phyloP scores from a whole-genome alignment of 106 monocot species.

The Allium sativum region DNA sequence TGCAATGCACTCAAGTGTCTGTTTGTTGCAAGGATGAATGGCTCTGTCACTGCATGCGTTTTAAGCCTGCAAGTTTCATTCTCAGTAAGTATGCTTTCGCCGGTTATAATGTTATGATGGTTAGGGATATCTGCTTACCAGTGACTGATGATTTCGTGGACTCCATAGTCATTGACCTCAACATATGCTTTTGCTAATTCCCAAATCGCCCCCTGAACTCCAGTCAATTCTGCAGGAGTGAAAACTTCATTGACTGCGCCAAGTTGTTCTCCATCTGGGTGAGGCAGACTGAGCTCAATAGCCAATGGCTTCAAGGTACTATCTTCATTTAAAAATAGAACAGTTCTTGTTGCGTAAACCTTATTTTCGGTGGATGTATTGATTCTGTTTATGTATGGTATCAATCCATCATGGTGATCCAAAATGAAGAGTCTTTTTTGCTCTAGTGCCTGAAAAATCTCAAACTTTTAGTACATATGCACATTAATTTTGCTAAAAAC shows the following conservation, averaged over 20 bases:
- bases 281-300: slow-evolving; percentile 46
- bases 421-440: slow-evolving; percentile 5
- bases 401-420: slow-evolving; percentile 2
- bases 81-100: background rate
- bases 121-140: slow-evolving; percentile 16
- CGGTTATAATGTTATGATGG: background rate
- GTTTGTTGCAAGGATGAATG: slow-evolving; percentile 55
- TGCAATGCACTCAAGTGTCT: slow-evolving; percentile 57
- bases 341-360: slow-evolving; percentile 40
- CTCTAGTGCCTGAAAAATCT: background rate
- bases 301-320: slow-evolving; percentile 51
- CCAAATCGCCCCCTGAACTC: slow-evolving; percentile 41
- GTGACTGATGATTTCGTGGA: slow-evolving; percentile 60
- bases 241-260: slow-evolving; percentile 16
- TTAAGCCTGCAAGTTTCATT: background rate
- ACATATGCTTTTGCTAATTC: slow-evolving; percentile 51
- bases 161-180: slow-evolving; percentile 42
- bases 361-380: slow-evolving; percentile 12
- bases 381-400: slow-evolving; percentile 5
- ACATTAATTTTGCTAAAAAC: no score
- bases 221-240: slow-evolving; percentile 28
- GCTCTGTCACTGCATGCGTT: slow-evolving; percentile 41
- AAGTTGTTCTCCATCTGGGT: slow-evolving; percentile 2
- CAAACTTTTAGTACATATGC: background rate
- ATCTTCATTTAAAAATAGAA: slow-evolving; percentile 27